phyloP scores from a whole-genome alignment of 345 rosid species.

The Eucalyptus erythrocorys region DNA sequence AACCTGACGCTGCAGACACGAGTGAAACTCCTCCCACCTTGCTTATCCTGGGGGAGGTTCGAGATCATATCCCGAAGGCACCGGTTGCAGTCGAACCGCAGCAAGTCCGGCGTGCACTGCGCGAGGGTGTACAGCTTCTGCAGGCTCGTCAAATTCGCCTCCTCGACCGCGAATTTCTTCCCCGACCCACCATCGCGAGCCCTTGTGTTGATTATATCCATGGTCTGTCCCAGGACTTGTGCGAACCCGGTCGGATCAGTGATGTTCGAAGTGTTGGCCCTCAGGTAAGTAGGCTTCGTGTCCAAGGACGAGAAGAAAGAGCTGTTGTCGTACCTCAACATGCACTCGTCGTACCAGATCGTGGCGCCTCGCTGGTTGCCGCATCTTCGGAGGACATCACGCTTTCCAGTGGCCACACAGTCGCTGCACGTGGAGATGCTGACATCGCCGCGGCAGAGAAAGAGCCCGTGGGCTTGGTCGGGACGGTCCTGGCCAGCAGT shows the following conservation, averaged over 20 bases:
- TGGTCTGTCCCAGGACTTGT: neutral
- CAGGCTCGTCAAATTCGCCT: neutral
- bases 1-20: too few species aligned
- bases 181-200: neutral
- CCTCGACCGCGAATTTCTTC: neutral
- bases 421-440: neutral
- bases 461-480: neutral
- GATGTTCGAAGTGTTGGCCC: neutral
- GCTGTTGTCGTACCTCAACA: neutral
- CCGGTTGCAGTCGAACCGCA: conserved; percentile 5
- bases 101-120: conserved; percentile 10
- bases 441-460: neutral
- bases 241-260: conserved; percentile 3
- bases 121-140: conserved; percentile 10
- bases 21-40: neutral
- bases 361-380: rapidly evolving
- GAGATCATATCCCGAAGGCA: conserved; percentile 4
- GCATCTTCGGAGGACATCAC: neutral
- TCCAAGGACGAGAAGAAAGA: neutral
- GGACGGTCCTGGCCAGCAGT: neutral
- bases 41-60: neutral
- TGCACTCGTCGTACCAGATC: neutral
- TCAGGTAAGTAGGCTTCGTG: neutral
- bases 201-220: neutral
- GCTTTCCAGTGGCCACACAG: neutral